These are phyloP conservation scores for Daldinia bambusicola DNA, from an alignment of 495 filamentous ascomycete species.

Conservation along the genomic window DNA sequence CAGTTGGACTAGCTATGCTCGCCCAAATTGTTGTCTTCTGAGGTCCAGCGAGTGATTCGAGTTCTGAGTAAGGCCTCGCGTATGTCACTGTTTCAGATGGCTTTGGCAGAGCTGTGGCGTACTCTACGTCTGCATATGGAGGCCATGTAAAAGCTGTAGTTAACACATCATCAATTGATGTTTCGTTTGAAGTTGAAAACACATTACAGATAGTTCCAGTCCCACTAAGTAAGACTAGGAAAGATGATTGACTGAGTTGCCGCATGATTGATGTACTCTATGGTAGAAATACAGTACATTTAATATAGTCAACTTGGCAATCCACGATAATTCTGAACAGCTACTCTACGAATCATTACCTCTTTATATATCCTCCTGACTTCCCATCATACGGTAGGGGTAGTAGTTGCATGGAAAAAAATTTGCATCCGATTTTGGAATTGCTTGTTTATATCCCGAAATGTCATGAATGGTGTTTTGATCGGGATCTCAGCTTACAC, in stretches of 20 bases:
- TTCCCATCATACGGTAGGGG: background rate
- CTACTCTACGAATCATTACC: background rate
- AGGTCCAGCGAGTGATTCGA: constrained; percentile 8
- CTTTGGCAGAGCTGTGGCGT: background rate
- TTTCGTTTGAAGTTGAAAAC: background rate
- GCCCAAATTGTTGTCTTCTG: constrained; percentile 5
- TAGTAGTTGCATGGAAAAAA: no score
- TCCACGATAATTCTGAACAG: no score
- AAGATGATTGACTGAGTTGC: background rate
- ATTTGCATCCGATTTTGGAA: no score
- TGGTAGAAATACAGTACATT: background rate
- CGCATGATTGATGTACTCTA: background rate
- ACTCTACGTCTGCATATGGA: background rate
- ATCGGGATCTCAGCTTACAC: no score
- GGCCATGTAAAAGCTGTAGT: background rate
- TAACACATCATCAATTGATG: background rate
- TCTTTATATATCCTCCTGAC: background rate
- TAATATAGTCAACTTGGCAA: background rate
- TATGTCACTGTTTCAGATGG: background rate
- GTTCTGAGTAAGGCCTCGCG: constrained; percentile 6
- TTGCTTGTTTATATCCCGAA: no score
- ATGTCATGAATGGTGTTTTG: no score
- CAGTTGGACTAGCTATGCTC: constrained; percentile 2
- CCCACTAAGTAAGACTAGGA: background rate
- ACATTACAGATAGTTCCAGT: background rate